Percentiles rank a stretch among this genome's conserved stretches.
These are phyloP conservation scores for Gnaphalium uliginosum DNA, from an alignment of 129 eudicot species.

Conservation along the genomic window DNA sequence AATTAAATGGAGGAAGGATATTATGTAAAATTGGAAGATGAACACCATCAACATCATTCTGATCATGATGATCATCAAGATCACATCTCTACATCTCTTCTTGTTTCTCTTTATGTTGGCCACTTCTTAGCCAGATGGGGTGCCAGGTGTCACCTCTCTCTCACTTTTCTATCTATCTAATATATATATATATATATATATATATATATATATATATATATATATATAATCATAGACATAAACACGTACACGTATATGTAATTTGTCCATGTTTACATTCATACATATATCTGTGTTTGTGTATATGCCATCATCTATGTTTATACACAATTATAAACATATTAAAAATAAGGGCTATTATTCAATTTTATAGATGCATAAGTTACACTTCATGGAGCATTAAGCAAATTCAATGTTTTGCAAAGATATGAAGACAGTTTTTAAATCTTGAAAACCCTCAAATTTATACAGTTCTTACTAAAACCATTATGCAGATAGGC, in stretches of 20 bases:
- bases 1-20: background rate
- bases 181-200: too few relatives aligned
- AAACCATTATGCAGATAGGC: too few relatives aligned
- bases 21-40: slow-evolving; percentile 13
- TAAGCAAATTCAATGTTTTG: background rate
- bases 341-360: background rate
- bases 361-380: background rate
- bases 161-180: background rate
- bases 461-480: background rate
- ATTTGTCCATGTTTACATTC: background rate
- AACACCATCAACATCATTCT: slow-evolving; percentile 22
- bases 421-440: too few relatives aligned
- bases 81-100: slow-evolving; percentile 48
- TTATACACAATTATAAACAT: background rate
- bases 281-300: background rate
- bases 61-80: slow-evolving; percentile 21
- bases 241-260: too few relatives aligned
- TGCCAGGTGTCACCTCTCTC: slow-evolving; percentile 64
- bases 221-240: too few relatives aligned
- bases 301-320: background rate
- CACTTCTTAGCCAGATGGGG: slow-evolving; percentile 98
- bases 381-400: background rate
- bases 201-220: too few relatives aligned
- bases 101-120: slow-evolving; percentile 58
- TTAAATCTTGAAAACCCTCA: background rate